These are phyloP conservation scores for Volvox carteri DNA, from an alignment of 163 green algal genomes.

Conservation along the genomic window DNA sequence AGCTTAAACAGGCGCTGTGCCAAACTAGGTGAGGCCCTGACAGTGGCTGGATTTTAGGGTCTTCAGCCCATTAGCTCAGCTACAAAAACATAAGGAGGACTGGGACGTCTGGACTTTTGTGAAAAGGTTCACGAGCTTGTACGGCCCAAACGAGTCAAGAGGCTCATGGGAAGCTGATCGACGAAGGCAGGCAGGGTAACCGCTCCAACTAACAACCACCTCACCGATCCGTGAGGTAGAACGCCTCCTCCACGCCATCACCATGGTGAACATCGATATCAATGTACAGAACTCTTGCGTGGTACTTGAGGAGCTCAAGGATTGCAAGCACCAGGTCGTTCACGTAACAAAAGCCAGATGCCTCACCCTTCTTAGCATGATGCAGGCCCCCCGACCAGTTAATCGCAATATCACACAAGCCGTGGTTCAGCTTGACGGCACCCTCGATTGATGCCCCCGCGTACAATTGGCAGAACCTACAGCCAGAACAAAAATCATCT, in stretches of 20 bases:
- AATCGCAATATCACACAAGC: constrained; percentile 93
- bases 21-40: neutral
- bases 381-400: constrained; percentile 98
- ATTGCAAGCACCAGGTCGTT: constrained; percentile 98
- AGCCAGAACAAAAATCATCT: neutral
- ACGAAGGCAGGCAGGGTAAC: no score
- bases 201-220: neutral
- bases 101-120: no score
- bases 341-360: constrained; percentile 96
- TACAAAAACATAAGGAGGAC: no score
- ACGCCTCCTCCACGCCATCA: constrained; percentile 98
- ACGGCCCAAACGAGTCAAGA: no score
- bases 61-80: no score
- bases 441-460: constrained; percentile 81
- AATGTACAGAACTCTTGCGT: constrained; percentile 93
- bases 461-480: constrained; percentile 87
- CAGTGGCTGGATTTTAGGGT: no score
- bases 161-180: no score
- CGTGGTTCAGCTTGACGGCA: constrained; percentile 92
- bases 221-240: constrained; percentile 94
- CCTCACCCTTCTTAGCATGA: constrained; percentile 94
- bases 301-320: constrained; percentile 95
- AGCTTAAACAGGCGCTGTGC: neutral
- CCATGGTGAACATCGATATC: constrained; percentile 99
- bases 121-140: no score